These are phyloP conservation scores for Geotrichum europaeum DNA, from an alignment of 1,139 yeast species.

Conservation along the genomic window DNA sequence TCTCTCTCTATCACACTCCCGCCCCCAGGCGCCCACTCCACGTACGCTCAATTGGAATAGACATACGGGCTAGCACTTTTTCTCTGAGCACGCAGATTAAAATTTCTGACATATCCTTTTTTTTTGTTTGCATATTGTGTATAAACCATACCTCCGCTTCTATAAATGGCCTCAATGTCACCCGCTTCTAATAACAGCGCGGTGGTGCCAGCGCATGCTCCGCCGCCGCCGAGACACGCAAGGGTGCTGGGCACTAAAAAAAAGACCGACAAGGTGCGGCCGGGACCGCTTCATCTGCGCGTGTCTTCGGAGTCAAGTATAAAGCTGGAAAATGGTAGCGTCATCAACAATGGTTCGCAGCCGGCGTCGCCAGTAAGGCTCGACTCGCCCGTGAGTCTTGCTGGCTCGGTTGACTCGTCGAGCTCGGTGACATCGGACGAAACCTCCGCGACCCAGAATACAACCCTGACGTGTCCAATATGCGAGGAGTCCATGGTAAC, in stretches of 20 bases:
- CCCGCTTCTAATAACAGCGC: not conserved
- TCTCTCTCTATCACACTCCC: not conserved
- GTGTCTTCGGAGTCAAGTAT: slow-evolving; percentile 7
- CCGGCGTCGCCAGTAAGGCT: slow-evolving; percentile 10
- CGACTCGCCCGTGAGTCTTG: slow-evolving; percentile 12
- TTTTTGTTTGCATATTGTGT: not conserved
- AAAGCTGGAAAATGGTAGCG: not conserved
- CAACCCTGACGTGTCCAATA: slow-evolving; percentile 53
- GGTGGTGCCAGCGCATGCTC: not conserved
- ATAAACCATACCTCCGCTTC: not conserved
- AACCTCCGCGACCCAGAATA: slow-evolving; percentile 20
- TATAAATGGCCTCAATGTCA: not conserved
- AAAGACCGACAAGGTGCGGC: not conserved
- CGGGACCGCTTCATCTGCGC: slow-evolving; percentile 1
- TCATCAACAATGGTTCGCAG: slow-evolving; percentile 3
- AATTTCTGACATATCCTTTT: not conserved
- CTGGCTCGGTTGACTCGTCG: slow-evolving; percentile 7
- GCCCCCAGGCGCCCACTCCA: not conserved
- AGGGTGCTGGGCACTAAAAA: slow-evolving; percentile 11
- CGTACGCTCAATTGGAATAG: not conserved
- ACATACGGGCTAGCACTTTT: not conserved
- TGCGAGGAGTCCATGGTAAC: slow-evolving; percentile 58
- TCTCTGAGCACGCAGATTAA: not conserved
- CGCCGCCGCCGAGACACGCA: not conserved
- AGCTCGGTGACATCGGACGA: slow-evolving; percentile 22